Percentiles rank a stretch among this genome's conserved stretches.
These are phyloP conservation scores for Cercospora beticola DNA, from an alignment of 2,329 filamentous ascomycete species.

Conservation along the genomic window DNA sequence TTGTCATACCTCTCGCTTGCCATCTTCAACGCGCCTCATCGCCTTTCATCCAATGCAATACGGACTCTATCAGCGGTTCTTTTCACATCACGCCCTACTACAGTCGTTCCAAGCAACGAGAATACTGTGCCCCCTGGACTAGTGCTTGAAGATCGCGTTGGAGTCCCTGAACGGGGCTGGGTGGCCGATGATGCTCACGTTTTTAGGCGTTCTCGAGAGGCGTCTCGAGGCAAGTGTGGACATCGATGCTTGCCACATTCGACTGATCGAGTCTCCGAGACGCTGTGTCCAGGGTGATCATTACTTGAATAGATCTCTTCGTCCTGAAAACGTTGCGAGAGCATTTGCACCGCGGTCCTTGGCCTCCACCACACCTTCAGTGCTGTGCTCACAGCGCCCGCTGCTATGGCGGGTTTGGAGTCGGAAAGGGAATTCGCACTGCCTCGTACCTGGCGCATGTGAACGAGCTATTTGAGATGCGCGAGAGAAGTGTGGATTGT, in stretches of 20 bases:
- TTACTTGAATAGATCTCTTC: not conserved
- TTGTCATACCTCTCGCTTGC: not conserved
- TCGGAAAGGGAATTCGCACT: not conserved
- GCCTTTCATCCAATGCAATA: too few relatives aligned
- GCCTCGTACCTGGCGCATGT: not conserved
- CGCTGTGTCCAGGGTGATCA: not conserved
- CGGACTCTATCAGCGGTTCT: too few relatives aligned
- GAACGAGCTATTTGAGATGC: not conserved
- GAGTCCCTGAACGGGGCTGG: not conserved
- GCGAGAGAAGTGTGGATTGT: too few relatives aligned
- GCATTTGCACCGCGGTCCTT: not conserved
- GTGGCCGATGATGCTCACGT: not conserved
- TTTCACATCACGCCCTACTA: too few relatives aligned
- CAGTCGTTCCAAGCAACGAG: not conserved
- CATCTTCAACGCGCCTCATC: too few relatives aligned
- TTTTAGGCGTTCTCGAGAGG: not conserved
- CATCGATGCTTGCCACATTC: not conserved
- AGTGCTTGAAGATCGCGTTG: not conserved
- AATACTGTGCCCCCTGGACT: not conserved
- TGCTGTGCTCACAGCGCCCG: not conserved
- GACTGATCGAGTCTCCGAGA: not conserved
- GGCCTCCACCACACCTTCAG: not conserved
- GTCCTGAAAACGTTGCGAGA: too few relatives aligned
- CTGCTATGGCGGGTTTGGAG: not conserved
- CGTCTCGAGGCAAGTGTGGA: not conserved